These are phyloP conservation scores for Alternaria longipes DNA, from an alignment of 2,329 filamentous ascomycete species.

Conservation along the genomic window DNA sequence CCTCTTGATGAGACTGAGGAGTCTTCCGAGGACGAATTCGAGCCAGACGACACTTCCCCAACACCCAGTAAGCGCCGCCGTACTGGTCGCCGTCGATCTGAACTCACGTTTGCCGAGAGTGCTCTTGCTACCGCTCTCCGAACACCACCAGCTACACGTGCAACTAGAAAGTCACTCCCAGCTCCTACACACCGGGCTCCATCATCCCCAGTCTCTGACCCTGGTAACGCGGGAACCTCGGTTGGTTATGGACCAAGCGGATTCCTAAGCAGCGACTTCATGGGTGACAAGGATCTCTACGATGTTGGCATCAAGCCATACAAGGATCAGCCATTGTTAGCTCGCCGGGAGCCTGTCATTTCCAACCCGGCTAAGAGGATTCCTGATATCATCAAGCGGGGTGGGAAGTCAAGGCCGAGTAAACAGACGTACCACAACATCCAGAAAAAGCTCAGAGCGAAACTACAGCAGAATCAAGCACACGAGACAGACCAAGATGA, in stretches of 20 bases:
- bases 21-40: conserved; percentile 22
- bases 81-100: conserved; percentile 14
- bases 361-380: conserved; percentile 19
- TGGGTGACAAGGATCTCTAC: background rate
- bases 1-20: conserved; percentile 4
- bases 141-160: conserved; percentile 7
- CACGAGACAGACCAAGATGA: background rate
- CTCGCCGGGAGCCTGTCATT: conserved; percentile 18
- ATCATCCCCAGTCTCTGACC: background rate
- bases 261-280: background rate
- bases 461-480: background rate
- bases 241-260: background rate
- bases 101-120: conserved; percentile 17
- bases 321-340: conserved; percentile 24
- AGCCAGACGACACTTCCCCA: conserved; percentile 13
- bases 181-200: background rate
- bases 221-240: background rate
- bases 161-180: background rate
- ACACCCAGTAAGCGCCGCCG: conserved; percentile 20
- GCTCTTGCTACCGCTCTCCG: conserved; percentile 10
- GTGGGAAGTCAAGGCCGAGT: conserved; percentile 9
- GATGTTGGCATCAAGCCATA: conserved; percentile 8
- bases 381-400: conserved; percentile 15
- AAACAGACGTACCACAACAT: conserved; percentile 10
- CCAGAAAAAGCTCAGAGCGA: conserved; percentile 1